Evolutionary conservation across 2,329 filamentous ascomycete genomes (phyloP).

Genomic region (Boeremia exigua): DNA sequence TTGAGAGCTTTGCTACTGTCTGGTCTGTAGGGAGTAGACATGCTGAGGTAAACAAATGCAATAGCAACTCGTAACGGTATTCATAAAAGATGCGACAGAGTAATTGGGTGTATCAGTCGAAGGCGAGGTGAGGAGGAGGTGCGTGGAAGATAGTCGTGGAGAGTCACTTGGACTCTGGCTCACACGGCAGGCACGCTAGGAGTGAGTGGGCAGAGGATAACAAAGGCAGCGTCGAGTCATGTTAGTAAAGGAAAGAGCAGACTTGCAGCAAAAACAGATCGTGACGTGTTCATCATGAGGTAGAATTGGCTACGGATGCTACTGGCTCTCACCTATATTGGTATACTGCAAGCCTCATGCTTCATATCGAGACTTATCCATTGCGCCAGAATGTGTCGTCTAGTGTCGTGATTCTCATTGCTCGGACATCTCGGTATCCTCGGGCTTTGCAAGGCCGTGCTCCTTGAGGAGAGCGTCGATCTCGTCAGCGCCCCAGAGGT

Average conservation of each 20-base stretch:
- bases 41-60: slow-evolving; percentile 25
- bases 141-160: not conserved
- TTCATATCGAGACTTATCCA: slow-evolving; percentile 34
- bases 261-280: not conserved
- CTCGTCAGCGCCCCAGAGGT: slow-evolving; percentile 95
- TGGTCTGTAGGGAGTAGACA: slow-evolving; percentile 34
- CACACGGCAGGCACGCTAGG: slow-evolving; percentile 2
- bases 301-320: slow-evolving; percentile 34
- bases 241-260: not conserved
- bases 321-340: slow-evolving; percentile 38
- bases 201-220: not conserved
- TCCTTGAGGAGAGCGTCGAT: slow-evolving; percentile 93
- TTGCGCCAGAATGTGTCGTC: slow-evolving; percentile 29
- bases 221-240: not conserved
- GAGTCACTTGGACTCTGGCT: not conserved
- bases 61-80: slow-evolving; percentile 14
- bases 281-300: slow-evolving; percentile 29
- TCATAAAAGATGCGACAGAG: slow-evolving; percentile 27
- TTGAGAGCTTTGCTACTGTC: slow-evolving; percentile 7
- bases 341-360: slow-evolving; percentile 42
- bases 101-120: not conserved
- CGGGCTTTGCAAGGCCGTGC: slow-evolving; percentile 83
- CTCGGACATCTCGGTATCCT: slow-evolving; percentile 47
- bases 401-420: slow-evolving; percentile 35
- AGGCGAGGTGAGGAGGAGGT: slow-evolving; percentile 13